Conservation (phyloP, 495 filamentous ascomycete genomes). For the Penicillium cinerascens region DNA sequence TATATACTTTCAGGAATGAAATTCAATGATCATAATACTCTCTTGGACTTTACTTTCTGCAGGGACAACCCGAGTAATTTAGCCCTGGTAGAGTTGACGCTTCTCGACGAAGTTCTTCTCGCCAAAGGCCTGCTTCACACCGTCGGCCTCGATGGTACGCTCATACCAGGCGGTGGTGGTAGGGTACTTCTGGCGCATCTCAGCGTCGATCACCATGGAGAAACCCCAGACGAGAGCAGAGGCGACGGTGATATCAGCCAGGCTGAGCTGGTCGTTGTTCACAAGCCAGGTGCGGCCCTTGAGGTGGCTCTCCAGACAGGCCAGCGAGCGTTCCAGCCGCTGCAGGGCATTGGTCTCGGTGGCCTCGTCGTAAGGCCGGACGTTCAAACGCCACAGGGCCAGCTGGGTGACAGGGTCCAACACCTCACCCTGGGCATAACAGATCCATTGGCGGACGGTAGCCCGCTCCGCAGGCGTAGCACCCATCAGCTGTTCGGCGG, state of each 20-base stretch:
- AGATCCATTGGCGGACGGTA: conserved; percentile 48
- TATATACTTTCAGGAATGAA: neutral
- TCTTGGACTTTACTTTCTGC: neutral
- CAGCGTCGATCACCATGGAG: conserved; percentile 44
- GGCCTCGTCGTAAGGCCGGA: conserved; percentile 31
- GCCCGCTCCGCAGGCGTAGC: conserved; percentile 44
- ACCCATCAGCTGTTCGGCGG: conserved; percentile 49
- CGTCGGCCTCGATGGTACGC: conserved; percentile 39
- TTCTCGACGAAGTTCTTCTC: conserved; percentile 45
- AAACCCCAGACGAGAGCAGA: conserved; percentile 37
- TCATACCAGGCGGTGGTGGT: conserved; percentile 42
- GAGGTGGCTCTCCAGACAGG: conserved; percentile 37
- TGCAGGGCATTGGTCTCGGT: conserved; percentile 25
- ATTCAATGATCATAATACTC: neutral
- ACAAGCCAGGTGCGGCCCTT: conserved; percentile 46
- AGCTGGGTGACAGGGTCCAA: conserved; percentile 23
- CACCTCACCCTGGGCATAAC: conserved; percentile 47
- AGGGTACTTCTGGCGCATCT: conserved; percentile 48
- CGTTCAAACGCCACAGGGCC: conserved; percentile 33
- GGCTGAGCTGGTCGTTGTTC: conserved; percentile 42
- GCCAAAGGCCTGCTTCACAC: conserved; percentile 49
- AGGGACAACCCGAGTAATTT: neutral
- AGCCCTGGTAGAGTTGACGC: conserved; percentile 20
- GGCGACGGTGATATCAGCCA: conserved; percentile 53
- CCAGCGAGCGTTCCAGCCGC: conserved; percentile 34